Percentiles rank a stretch among this genome's conserved stretches.
phyloP scores from a whole-genome alignment of 2,329 filamentous ascomycete species.

The Exophiala calicioides region DNA sequence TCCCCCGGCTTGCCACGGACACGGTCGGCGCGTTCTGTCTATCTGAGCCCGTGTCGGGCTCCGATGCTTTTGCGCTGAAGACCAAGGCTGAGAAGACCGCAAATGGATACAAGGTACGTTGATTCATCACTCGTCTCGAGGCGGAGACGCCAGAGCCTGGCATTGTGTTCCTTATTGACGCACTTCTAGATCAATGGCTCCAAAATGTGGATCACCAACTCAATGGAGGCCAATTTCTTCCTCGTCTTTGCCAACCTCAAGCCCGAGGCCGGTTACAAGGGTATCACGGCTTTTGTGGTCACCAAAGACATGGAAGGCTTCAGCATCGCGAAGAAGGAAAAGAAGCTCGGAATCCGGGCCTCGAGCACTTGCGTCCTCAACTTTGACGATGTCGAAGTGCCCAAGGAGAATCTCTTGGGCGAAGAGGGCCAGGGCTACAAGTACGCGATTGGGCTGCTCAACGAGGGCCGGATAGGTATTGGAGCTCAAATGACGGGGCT shows the following conservation, averaged over 20 bases:
- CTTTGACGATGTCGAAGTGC: conserved; percentile 93
- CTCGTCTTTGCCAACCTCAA: conserved; percentile 98
- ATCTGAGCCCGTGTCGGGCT: conserved; percentile 88
- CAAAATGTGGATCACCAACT: conserved; percentile 99
- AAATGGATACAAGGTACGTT: conserved; percentile 63
- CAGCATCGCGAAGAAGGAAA: conserved; percentile 98
- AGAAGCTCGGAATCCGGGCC: conserved; percentile 96
- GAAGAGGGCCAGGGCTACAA: conserved; percentile 93
- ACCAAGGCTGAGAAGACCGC: conserved; percentile 85
- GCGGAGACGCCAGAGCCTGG: background rate
- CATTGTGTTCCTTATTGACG: conserved; percentile 4
- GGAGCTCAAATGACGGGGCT: conserved; percentile 98
- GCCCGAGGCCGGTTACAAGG: conserved; percentile 89
- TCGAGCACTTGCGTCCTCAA: conserved; percentile 96
- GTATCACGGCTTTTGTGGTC: conserved; percentile 93
- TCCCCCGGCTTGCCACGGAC: conserved; percentile 85
- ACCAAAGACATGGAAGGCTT: conserved; percentile 90
- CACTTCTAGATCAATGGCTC: conserved; percentile 70
- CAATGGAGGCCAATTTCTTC: conserved; percentile 89
- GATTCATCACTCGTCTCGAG: background rate
- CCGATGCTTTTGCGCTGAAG: conserved; percentile 91
- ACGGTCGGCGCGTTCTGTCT: conserved; percentile 91
- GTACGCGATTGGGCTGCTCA: conserved; percentile 90
- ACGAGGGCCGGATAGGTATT: conserved; percentile 96
- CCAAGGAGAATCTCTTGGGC: conserved; percentile 83